phyloP scores from a whole-genome alignment of 352 stramenopile species.

The Phytophthora macrochlamydospora region DNA sequence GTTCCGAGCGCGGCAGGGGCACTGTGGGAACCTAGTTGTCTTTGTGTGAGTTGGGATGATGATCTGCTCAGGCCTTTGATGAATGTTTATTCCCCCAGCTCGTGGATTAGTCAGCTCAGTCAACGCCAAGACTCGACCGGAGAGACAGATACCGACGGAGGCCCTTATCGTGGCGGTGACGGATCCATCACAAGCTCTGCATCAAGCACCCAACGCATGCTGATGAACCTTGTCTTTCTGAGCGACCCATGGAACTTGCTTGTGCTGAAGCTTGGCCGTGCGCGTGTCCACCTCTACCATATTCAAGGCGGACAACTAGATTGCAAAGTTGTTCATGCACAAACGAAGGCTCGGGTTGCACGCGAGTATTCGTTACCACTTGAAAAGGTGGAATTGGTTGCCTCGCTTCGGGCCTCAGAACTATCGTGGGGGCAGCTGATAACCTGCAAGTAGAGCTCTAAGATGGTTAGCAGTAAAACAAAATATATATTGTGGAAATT shows the following conservation, averaged over 20 bases:
- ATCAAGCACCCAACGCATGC: slow-evolving; percentile 39
- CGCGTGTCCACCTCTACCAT: slow-evolving; percentile 47
- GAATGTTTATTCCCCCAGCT: slow-evolving; percentile 11
- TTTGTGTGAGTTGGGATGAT: slow-evolving; percentile 61
- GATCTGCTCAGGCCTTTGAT: slow-evolving; percentile 48
- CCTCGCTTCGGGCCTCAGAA: slow-evolving; percentile 54
- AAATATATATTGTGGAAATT: not conserved
- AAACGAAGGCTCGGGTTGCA: slow-evolving; percentile 53
- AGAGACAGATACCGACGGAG: not conserved
- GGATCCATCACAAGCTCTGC: slow-evolving; percentile 16
- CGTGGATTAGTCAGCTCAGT: slow-evolving; percentile 19
- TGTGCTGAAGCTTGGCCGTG: slow-evolving; percentile 51
- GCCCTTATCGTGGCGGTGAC: slow-evolving; percentile 1
- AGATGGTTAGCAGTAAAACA: not conserved
- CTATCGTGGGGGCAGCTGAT: slow-evolving; percentile 55
- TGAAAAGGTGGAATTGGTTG: slow-evolving; percentile 47
- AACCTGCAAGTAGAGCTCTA: slow-evolving; percentile 40
- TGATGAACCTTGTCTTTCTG: slow-evolving; percentile 67
- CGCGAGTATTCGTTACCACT: slow-evolving; percentile 52
- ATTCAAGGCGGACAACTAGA: slow-evolving; percentile 19
- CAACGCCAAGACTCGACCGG: slow-evolving; percentile 12
- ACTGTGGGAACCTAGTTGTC: slow-evolving; percentile 57
- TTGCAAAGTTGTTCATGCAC: slow-evolving; percentile 54
- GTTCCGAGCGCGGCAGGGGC: slow-evolving; percentile 53
- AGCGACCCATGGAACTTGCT: slow-evolving; percentile 62